Evolutionary conservation across 1,139 yeast genomes (phyloP), one percentile per base, ranked within the genome.

Genomic region (Yamadazyma dendronema): DNA sequence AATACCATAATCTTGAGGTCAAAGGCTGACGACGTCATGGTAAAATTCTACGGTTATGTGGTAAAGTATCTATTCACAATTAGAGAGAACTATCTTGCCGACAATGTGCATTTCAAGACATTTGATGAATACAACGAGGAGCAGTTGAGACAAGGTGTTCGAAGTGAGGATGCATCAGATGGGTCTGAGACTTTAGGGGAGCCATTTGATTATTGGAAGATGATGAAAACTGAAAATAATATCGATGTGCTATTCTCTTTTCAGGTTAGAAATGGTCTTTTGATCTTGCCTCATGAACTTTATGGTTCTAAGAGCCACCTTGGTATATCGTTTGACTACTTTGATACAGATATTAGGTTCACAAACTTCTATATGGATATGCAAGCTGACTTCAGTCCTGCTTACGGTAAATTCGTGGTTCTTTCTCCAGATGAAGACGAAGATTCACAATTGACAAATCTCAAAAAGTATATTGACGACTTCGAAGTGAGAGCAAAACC

Each of bases 281-380:
- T 87, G 21, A 63, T 87, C 2, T 55, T 92, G 4, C 97, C 98
- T 0, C 76, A 77, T 22, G 77, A 82, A 43, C 61, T 88, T 8
- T 90, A 87, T 52, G 81, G 83, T 40, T 72, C 80, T 24, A 65
- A 70, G 13, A 73, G 85, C 0, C 84, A 82, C 53, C 53, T 85
- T 26, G 79, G 84, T 0, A 56, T 90, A 1, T 72, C 73, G 27
- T 82, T 88, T 52, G 81, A 81, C 23, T 67, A 74, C 24, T 65
- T 89, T 34, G 89, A 82, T 49, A 74, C 86, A 25, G 97, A 89
- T 52, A 67, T 87, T 27, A 67, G 97, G 37, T 85, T 88, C 58
- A 84, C 92, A n/a, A 86, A 88, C 49, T 90, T 84, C 56, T 92
- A 90, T 54, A 88, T 90, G 96, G 96, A 87, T 54, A 59, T 82